Percentiles rank a stretch among this genome's conserved stretches.
Evolutionary conservation across 1,139 yeast genomes (phyloP).

Genomic region (Hyphopichia khmerensis): DNA sequence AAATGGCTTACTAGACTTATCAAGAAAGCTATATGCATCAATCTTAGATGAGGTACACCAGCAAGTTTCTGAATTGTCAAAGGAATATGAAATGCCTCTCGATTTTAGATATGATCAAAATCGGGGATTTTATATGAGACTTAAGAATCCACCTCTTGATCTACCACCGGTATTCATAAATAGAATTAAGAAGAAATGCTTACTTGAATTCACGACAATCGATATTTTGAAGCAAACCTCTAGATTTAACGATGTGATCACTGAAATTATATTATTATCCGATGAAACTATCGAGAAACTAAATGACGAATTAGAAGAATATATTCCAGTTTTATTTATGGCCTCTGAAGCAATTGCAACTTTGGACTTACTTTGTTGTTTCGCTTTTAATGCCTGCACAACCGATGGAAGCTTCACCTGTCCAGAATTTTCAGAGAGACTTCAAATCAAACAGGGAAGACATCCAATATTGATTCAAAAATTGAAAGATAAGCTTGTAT

Average conservation of each 20-base stretch:
- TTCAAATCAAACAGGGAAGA: slow-evolving; percentile 30
- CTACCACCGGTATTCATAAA: slow-evolving; percentile 36
- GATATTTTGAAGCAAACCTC: slow-evolving; percentile 40
- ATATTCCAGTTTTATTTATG: slow-evolving; percentile 37
- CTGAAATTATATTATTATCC: slow-evolving; percentile 40
- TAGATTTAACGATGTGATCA: slow-evolving; percentile 34
- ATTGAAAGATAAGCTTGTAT: slow-evolving; percentile 20
- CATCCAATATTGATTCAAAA: slow-evolving; percentile 39
- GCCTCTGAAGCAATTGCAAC: slow-evolving; percentile 44
- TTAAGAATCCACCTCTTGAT: slow-evolving; percentile 15
- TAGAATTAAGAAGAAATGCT: slow-evolving; percentile 22
- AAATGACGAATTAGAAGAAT: slow-evolving; percentile 18
- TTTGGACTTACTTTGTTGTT: slow-evolving; percentile 38
- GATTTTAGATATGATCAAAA: slow-evolving; percentile 32
- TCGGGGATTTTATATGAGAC: slow-evolving; percentile 37
- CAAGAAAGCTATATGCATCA: slow-evolving; percentile 38
- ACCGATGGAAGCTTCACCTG: slow-evolving; percentile 22
- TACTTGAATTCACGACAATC: slow-evolving; percentile 40
- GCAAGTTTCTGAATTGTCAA: slow-evolving; percentile 18
- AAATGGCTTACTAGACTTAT: slow-evolving; percentile 47
- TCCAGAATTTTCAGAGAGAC: slow-evolving; percentile 30
- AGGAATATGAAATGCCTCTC: slow-evolving; percentile 17
- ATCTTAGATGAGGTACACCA: slow-evolving; percentile 33
- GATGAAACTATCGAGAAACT: slow-evolving; percentile 35
- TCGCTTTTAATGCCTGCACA: slow-evolving; percentile 24